Evolutionary conservation across 345 rosid genomes (phyloP).

Genomic region (sweet orange (Citrus sinensis)): DVS_A1.0 CM039164.1:20279001-20279500

Average conservation of each 20-base stretch:
- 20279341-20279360: background rate
- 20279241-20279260: no score
- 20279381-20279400: background rate
- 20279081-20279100: no score
- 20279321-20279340: background rate
- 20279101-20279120: background rate
- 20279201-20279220: background rate
- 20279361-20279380: background rate
- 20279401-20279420: no score
- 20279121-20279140: background rate
- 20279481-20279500: slow-evolving; percentile 48
- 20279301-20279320: background rate
- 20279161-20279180: no score
- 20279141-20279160: background rate
- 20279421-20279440: background rate
- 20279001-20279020: background rate
- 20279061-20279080: no score
- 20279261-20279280: no score
- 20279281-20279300: background rate
- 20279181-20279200: background rate
- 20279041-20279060: background rate
- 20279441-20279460: background rate
- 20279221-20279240: background rate
- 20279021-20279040: background rate
- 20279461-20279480: background rate